Base-by-base conservation (phyloP, 306 rosid genomes). In the Astragalus glycyphyllos region DNA sequence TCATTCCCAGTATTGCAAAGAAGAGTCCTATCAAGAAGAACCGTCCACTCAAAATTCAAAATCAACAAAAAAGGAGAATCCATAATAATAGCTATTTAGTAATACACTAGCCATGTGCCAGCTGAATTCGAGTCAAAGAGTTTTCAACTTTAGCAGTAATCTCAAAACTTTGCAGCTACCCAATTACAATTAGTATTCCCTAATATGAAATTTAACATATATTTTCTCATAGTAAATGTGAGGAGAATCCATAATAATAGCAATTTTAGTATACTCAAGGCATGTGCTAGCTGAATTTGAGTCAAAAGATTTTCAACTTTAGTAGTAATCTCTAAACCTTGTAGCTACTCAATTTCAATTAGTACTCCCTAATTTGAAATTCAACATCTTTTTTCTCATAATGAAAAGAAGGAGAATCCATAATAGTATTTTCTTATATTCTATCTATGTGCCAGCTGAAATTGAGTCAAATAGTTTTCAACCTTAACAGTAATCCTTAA, bases 1-100 rank as follows among this genome's bases (percentile, higher is more conserved):
- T 8, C 79, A 61, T 65, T 57, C 99, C 99, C 59, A 95, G 84
- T 57, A 85, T 69, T 38, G 99, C 96, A 78, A 95, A 95, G 83
- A 95, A 91, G n/a, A 89, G 42, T 32, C 99, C 99, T 94, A 83
- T 57, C 72, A 58, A 68, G 26, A 58, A 68, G 12, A 5, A 63
- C 9, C 65, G 72, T 44, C 63, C 62, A 57, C 65, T 68, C 47
- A 58, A 59, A 59, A 71, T 9, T 5, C 34, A 17, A 80, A 56
- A 59, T 59, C 75, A 69, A 26, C 61, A 17, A 16, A 15, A 62
- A 20, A 42, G 40, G 58, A 62, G 11, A 13, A 29, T 35, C 42
- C 15, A n/a, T 10, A 44, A 51, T 9, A 20, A 1, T 11, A 37
- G 59, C 49, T 8, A 58, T 17, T 44, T 56, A 5, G 46, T 31